Conservation (phyloP, 2,329 filamentous ascomycete genomes). For the Geosmithia morbida region DNA sequence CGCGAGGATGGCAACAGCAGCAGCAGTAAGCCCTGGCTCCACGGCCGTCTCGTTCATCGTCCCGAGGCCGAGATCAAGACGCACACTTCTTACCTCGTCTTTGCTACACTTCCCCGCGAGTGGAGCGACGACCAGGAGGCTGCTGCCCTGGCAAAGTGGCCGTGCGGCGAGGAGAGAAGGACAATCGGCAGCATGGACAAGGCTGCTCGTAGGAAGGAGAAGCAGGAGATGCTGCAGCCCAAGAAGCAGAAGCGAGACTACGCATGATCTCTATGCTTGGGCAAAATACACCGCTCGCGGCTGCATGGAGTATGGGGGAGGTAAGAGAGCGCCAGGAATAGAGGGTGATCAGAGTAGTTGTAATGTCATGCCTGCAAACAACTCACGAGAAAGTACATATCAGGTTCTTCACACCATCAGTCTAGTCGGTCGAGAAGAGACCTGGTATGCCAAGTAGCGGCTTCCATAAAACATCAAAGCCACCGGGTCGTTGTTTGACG, state of each 20-base stretch:
- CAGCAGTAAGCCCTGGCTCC: constrained; percentile 46
- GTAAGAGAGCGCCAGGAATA: neutral
- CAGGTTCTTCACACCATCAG: too few relatives aligned
- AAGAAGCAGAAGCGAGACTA: constrained; percentile 23
- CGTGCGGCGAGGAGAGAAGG: constrained; percentile 36
- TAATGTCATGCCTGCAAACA: too few relatives aligned
- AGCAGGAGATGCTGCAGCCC: constrained; percentile 32
- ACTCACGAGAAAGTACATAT: too few relatives aligned
- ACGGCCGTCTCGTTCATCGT: constrained; percentile 66
- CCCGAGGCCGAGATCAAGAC: constrained; percentile 84
- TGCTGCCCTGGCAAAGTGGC: constrained; percentile 48
- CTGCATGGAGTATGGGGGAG: too few relatives aligned
- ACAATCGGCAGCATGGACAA: constrained; percentile 40
- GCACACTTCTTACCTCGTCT: constrained; percentile 93
- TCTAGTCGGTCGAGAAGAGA: too few relatives aligned
- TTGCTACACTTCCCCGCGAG: constrained; percentile 73
- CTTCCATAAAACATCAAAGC: too few relatives aligned
- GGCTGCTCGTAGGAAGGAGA: constrained; percentile 39
- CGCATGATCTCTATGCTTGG: neutral
- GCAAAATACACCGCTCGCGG: neutral
- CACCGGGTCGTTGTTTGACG: too few relatives aligned
- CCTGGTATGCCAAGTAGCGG: too few relatives aligned
- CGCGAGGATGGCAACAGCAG: constrained; percentile 12
- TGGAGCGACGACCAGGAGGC: constrained; percentile 78
- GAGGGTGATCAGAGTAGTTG: too few relatives aligned